phyloP scores from a whole-genome alignment of 192 early-diverging fungal species.

The Obelidium mucronatum region DNA sequence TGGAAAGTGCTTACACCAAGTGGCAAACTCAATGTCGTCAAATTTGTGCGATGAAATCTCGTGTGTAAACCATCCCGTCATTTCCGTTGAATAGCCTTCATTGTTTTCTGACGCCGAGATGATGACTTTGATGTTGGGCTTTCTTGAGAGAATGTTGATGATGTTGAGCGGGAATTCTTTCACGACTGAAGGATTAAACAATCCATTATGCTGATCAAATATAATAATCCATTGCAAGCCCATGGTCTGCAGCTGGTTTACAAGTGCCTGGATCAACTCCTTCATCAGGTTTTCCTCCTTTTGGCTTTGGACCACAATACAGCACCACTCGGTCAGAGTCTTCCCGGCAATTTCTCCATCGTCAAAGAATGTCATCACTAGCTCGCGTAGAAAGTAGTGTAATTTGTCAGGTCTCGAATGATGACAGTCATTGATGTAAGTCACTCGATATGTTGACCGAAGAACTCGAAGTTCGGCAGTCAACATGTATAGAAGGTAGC shows the following conservation, averaged over 20 bases:
- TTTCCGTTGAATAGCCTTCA: slow-evolving; percentile 30
- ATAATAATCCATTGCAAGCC: slow-evolving; percentile 26
- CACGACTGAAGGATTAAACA: slow-evolving; percentile 19
- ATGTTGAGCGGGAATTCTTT: slow-evolving; percentile 17
- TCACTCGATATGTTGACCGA: slow-evolving; percentile 7
- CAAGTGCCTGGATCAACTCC: slow-evolving; percentile 11
- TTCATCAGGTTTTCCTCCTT: slow-evolving; percentile 17
- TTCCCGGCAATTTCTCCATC: slow-evolving; percentile 6
- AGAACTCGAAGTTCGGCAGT: slow-evolving; percentile 16
- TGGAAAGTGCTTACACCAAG: slow-evolving; percentile 27
- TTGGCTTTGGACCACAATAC: background rate
- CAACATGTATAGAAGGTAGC: slow-evolving; percentile 29
- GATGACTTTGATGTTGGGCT: slow-evolving; percentile 34
- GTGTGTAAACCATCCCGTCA: slow-evolving; percentile 21
- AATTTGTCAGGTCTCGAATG: slow-evolving; percentile 17
- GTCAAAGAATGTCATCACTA: slow-evolving; percentile 29
- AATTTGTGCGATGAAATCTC: slow-evolving; percentile 28
- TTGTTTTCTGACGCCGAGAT: slow-evolving; percentile 34
- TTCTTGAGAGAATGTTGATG: slow-evolving; percentile 8
- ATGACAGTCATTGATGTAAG: slow-evolving; percentile 29
- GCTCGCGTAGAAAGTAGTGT: slow-evolving; percentile 17
- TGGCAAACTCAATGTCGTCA: slow-evolving; percentile 29
- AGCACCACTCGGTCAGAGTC: slow-evolving; percentile 20
- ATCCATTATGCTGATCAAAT: slow-evolving; percentile 33
- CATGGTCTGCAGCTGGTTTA: slow-evolving; percentile 1